Conservation (phyloP, 2,329 filamentous ascomycete species). For the Sporothrix sp. region DNA sequence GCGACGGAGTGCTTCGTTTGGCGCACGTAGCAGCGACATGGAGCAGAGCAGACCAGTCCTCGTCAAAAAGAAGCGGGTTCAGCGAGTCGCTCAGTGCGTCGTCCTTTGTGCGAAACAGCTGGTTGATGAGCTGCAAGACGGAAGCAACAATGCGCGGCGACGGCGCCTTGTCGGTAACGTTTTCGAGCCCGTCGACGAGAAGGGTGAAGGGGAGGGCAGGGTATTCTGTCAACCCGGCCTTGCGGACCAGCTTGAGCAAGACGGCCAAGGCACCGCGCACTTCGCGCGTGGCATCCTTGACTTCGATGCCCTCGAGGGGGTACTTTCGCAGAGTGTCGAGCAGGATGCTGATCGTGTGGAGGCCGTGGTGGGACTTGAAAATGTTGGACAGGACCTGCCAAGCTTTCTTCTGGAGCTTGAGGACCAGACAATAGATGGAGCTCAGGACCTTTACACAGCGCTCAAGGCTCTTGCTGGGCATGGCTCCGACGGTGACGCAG, state of each 20-base stretch:
- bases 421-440: conserved; percentile 59
- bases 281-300: conserved; percentile 44
- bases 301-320: conserved; percentile 34
- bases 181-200: conserved; percentile 47
- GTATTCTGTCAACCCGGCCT: conserved; percentile 49
- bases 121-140: conserved; percentile 44
- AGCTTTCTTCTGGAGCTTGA: conserved; percentile 48
- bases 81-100: conserved; percentile 45
- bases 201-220: conserved; percentile 49
- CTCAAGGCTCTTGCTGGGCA: conserved; percentile 53
- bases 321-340: conserved; percentile 50
- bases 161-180: conserved; percentile 35
- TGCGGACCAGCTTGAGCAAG: conserved; percentile 52
- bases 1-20: conserved; percentile 21
- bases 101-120: conserved; percentile 43
- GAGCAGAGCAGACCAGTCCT: conserved; percentile 56
- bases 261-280: conserved; percentile 55
- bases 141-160: conserved; percentile 37
- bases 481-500: conserved; percentile 61
- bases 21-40: conserved; percentile 49
- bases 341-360: conserved; percentile 55
- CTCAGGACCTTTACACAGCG: conserved; percentile 61
- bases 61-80: conserved; percentile 49
- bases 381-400: conserved; percentile 64
- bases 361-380: conserved; percentile 63